Evolutionary conservation across 2,329 filamentous ascomycete genomes (phyloP).

Genomic region (Endoconidiophora laricicola): DNA sequence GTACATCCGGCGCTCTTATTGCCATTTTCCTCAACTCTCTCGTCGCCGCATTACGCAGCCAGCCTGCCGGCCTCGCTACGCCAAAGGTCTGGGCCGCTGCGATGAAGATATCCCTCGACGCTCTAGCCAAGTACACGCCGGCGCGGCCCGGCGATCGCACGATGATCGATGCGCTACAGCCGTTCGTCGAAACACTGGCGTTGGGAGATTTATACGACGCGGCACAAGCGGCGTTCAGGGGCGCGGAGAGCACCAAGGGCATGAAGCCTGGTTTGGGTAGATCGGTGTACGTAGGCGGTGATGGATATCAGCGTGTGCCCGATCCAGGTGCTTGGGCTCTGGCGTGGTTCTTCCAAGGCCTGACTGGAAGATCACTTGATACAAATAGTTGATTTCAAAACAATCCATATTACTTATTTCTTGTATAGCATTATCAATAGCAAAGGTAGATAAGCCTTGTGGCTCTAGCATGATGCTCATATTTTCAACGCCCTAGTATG

Average conservation of each 20-base stretch:
- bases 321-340: conserved; percentile 57
- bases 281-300: conserved; percentile 28
- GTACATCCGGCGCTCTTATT: conserved; percentile 43
- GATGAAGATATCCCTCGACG: conserved; percentile 51
- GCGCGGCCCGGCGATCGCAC: conserved; percentile 81
- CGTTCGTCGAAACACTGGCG: conserved; percentile 62
- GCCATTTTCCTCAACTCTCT: conserved; percentile 86
- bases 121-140: conserved; percentile 70
- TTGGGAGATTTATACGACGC: conserved; percentile 55
- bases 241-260: conserved; percentile 69
- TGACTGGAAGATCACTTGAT: conserved; percentile 32
- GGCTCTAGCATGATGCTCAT: too few relatives aligned
- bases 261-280: conserved; percentile 78
- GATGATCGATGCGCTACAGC: conserved; percentile 73
- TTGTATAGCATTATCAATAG: too few relatives aligned
- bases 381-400: too few relatives aligned
- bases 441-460: too few relatives aligned
- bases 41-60: conserved; percentile 40
- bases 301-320: conserved; percentile 30
- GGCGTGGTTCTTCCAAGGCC: conserved; percentile 63
- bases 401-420: too few relatives aligned
- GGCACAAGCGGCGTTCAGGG: conserved; percentile 56
- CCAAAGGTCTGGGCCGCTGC: conserved; percentile 42
- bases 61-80: conserved; percentile 24
- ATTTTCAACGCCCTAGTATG: too few relatives aligned